Conservation (phyloP, 306 rosid species). For the Vicia sativa region DNA sequence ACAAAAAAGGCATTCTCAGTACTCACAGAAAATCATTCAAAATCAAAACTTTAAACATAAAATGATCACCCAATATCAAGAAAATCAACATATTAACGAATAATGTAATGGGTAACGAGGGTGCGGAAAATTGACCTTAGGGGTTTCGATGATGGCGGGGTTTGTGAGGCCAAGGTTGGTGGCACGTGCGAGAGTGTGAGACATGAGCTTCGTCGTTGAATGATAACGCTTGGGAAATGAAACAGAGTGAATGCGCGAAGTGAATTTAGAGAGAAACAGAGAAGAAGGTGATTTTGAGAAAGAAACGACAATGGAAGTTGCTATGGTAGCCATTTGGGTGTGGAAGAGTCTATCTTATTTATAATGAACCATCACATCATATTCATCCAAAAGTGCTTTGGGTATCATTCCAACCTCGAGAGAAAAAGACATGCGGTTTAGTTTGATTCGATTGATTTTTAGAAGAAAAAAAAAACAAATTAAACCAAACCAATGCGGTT, state of each 20-base stretch:
- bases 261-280: conserved; percentile 41
- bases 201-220: conserved; percentile 63
- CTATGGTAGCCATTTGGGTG: conserved; percentile 59
- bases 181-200: conserved; percentile 72
- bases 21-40: background rate
- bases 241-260: conserved; percentile 47
- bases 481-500: too few species aligned
- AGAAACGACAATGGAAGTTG: conserved; percentile 43
- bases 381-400: background rate
- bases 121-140: conserved; percentile 55
- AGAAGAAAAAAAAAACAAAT: too few species aligned
- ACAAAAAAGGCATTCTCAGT: conserved; percentile 41
- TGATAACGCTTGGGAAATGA: conserved; percentile 40
- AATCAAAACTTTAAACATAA: background rate
- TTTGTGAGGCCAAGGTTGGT: conserved; percentile 90
- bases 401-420: too few species aligned
- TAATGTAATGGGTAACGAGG: background rate
- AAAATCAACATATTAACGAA: background rate
- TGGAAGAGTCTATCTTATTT: conserved; percentile 45
- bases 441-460: too few species aligned
- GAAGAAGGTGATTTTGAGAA: conserved; percentile 47
- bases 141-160: conserved; percentile 55
- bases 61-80: too few species aligned
- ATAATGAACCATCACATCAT: conserved; percentile 44
- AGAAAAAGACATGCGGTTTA: too few species aligned